Percentiles rank a stretch among this genome's conserved stretches.
phyloP scores from a whole-genome alignment of 2,329 filamentous ascomycete species.

The Samsoniella hepiali region DNA sequence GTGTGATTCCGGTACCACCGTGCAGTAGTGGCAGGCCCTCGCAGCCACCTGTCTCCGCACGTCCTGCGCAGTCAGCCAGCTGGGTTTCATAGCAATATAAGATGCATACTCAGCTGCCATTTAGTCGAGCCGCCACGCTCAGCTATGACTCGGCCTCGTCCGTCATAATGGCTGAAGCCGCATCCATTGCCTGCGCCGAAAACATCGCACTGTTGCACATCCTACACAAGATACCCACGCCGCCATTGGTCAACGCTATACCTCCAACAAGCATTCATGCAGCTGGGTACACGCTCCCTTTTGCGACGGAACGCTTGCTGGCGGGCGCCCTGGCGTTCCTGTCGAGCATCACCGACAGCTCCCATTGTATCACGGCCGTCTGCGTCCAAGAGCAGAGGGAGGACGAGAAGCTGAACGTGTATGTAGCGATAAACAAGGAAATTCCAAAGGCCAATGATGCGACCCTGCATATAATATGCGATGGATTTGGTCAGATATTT shows the following conservation, averaged over 20 bases:
- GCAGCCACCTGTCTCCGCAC: not conserved
- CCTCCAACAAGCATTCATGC: not conserved
- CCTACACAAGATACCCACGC: not conserved
- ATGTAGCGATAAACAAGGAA: not conserved
- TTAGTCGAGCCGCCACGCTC: not conserved
- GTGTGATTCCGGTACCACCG: not conserved
- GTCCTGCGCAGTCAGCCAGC: not conserved
- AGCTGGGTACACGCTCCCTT: not conserved
- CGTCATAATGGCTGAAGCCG: not conserved
- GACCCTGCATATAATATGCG: not conserved
- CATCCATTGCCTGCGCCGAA: not conserved
- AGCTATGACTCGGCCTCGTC: not conserved
- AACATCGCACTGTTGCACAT: slow-evolving; percentile 9
- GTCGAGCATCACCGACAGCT: not conserved
- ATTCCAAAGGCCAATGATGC: not conserved
- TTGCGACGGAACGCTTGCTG: not conserved
- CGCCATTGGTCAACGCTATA: not conserved
- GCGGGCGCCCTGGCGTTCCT: not conserved
- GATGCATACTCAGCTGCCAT: not conserved
- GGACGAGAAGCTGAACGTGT: not conserved
- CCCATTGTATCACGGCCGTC: not conserved
- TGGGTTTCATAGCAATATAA: not conserved
- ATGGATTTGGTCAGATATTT: not conserved
- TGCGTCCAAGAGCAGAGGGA: not conserved
- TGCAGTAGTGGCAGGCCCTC: slow-evolving; percentile 8